Evolutionary conservation across 78 protist species (phyloP).

Genomic region (Dictyostelium citrinum): DNA sequence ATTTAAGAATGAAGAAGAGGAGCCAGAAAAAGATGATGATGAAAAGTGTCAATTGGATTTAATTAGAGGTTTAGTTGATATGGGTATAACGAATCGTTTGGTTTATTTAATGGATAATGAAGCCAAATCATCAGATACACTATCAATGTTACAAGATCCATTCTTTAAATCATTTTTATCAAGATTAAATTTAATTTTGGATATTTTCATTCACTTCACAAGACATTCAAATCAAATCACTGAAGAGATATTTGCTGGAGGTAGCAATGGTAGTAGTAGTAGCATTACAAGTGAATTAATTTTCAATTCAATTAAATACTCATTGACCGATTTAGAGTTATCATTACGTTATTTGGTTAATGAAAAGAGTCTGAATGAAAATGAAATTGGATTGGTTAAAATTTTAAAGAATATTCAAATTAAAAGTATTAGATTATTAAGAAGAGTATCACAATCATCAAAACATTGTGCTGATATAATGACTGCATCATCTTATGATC

Average conservation of each 20-base stretch:
- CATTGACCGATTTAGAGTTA: neutral
- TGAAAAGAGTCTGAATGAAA: neutral
- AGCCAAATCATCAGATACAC: neutral
- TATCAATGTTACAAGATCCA: neutral
- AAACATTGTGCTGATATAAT: conserved; percentile 2
- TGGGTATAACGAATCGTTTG: conserved; percentile 40
- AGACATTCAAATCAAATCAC: conserved; percentile 26
- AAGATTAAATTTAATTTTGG: neutral
- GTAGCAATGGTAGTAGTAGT: neutral
- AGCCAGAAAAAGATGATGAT: conserved; percentile 63
- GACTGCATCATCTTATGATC: neutral
- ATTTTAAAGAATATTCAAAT: neutral
- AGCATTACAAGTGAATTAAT: neutral
- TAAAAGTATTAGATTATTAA: conserved; percentile 40
- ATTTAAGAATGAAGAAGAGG: neutral
- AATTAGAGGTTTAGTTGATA: conserved; percentile 36
- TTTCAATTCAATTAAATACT: neutral
- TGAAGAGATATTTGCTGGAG: neutral
- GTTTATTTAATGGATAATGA: conserved; percentile 31
- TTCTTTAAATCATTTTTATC: neutral
- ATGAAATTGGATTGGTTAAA: neutral
- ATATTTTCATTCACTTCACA: conserved; percentile 16
- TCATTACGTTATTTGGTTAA: neutral
- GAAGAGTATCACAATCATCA: conserved; percentile 52
- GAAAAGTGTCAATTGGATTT: conserved; percentile 39